Evolutionary conservation across 1,139 yeast genomes (phyloP).

Genomic region (Yamadazyma pseudoaaseri): DNA sequence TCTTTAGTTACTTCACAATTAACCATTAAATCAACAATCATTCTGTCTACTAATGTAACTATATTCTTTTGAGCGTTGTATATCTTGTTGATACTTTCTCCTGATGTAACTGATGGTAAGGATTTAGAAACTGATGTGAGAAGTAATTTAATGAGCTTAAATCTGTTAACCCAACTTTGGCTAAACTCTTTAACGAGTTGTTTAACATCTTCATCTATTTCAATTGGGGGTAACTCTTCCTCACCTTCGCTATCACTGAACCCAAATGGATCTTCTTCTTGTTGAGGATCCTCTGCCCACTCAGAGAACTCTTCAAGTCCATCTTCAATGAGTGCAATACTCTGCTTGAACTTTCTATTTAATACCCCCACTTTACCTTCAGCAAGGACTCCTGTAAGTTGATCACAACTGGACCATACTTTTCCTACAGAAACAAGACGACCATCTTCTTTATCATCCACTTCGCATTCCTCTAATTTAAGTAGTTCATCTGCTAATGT

Average conservation of each 20-base stretch:
- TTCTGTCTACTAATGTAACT: constrained; percentile 40
- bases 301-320: constrained; percentile 59
- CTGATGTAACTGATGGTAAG: constrained; percentile 40
- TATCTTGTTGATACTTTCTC: constrained; percentile 35
- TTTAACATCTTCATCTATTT: constrained; percentile 21
- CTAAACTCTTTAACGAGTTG: constrained; percentile 39
- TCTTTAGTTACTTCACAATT: constrained; percentile 36
- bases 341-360: constrained; percentile 42
- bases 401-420: constrained; percentile 63
- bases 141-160: constrained; percentile 55
- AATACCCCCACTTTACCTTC: constrained; percentile 54
- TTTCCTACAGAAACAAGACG: constrained; percentile 61
- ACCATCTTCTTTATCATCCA: constrained; percentile 22
- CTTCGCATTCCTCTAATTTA: constrained; percentile 13
- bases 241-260: constrained; percentile 34
- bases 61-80: constrained; percentile 28
- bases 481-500: constrained; percentile 27
- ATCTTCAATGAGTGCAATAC: constrained; percentile 54
- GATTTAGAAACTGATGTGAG: constrained; percentile 57
- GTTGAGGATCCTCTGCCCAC: constrained; percentile 63
- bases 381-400: constrained; percentile 33
- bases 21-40: constrained; percentile 49
- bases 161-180: constrained; percentile 48
- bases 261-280: constrained; percentile 44
- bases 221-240: constrained; percentile 20